Conservation (phyloP, 129 eudicot species). For the Flaveria sonorensis region DNA sequence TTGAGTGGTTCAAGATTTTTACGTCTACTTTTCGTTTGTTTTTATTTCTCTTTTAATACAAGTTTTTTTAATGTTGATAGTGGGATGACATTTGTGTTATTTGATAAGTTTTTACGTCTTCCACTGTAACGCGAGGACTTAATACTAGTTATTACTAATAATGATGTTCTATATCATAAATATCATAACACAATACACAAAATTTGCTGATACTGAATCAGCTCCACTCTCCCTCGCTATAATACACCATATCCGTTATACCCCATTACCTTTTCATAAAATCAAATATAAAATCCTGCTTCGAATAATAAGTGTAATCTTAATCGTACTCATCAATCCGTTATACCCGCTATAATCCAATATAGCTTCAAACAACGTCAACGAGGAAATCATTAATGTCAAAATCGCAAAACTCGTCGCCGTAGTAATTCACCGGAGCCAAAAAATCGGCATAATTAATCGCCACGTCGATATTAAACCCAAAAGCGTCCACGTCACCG, state of each 20-base stretch:
- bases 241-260: slow-evolving; percentile 7
- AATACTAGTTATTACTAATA: background rate
- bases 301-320: too few relatives aligned
- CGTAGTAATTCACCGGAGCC: slow-evolving; percentile 28
- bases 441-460: slow-evolving; percentile 27
- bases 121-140: too few relatives aligned
- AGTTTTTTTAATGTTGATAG: too few relatives aligned
- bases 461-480: slow-evolving; percentile 37
- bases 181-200: slow-evolving; percentile 28
- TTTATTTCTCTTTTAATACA: too few relatives aligned
- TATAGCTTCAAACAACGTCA: slow-evolving; percentile 33
- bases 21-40: too few relatives aligned
- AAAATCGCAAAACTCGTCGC: slow-evolving; percentile 55
- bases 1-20: too few relatives aligned
- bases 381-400: slow-evolving; percentile 54
- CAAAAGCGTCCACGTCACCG: slow-evolving; percentile 51
- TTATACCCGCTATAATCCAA: background rate
- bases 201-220: slow-evolving; percentile 38
- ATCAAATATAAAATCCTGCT: too few relatives aligned
- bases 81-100: too few relatives aligned
- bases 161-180: background rate
- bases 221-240: slow-evolving; percentile 30
- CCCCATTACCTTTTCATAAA: too few relatives aligned
- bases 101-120: too few relatives aligned
- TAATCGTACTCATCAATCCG: too few relatives aligned